Percentiles rank a stretch among this genome's conserved stretches.
These are phyloP conservation scores for Udeniomyces megalosporus DNA, from an alignment of 768 basidiomycete genomes.

Conservation along the genomic window DNA sequence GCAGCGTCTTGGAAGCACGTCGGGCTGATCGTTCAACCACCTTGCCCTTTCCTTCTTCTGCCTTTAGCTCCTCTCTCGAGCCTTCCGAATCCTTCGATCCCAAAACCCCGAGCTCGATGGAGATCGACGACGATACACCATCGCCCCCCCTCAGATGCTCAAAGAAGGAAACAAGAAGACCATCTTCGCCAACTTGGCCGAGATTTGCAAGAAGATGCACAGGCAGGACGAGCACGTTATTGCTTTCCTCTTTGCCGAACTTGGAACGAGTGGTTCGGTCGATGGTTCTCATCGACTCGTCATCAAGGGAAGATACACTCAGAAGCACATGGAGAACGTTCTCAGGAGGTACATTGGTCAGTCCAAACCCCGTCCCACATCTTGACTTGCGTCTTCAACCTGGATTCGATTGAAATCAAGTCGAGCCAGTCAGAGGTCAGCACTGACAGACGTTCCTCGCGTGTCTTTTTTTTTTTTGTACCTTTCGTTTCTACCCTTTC, in stretches of 20 bases:
- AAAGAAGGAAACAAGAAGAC: conserved; percentile 96
- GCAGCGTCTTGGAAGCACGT: too few relatives aligned
- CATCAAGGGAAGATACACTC: conserved; percentile 95
- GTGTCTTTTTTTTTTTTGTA: not conserved
- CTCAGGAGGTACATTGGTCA: conserved; percentile 86
- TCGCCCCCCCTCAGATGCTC: conserved; percentile 84
- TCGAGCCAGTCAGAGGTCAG: too few relatives aligned
- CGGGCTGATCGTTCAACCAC: not conserved
- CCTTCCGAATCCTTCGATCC: conserved; percentile 77
- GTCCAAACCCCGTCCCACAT: conserved; percentile 23
- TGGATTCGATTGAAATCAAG: too few relatives aligned
- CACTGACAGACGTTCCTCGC: too few relatives aligned
- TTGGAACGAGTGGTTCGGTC: conserved; percentile 93
- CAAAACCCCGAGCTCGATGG: conserved; percentile 82
- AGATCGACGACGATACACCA: conserved; percentile 80
- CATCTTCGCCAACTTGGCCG: conserved; percentile 88
- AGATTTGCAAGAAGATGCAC: conserved; percentile 98
- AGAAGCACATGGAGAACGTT: conserved; percentile 96
- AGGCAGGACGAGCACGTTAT: conserved; percentile 95
- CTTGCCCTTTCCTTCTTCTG: not conserved
- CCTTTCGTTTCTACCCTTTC: not conserved
- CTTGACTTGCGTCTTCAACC: too few relatives aligned
- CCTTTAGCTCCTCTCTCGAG: conserved; percentile 89
- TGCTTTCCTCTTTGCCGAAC: conserved; percentile 87
- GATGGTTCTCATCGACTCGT: conserved; percentile 82